Percentiles rank a stretch among this genome's conserved stretches.
phyloP scores from a whole-genome alignment of 2,329 filamentous ascomycete species.

The Aspergillus sclerotialis region DNA sequence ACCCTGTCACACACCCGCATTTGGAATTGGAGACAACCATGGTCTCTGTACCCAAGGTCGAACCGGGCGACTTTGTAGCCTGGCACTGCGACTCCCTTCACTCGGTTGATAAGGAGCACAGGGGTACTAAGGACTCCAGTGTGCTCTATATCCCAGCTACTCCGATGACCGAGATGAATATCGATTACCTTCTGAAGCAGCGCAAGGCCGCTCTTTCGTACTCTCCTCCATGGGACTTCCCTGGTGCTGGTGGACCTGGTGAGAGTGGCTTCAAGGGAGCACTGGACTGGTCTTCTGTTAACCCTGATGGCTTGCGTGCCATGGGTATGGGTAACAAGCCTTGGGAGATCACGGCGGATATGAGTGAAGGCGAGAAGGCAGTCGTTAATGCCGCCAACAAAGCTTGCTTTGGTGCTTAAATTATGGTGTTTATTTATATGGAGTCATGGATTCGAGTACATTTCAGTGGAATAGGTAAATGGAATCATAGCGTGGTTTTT shows the following conservation, averaged over 20 bases:
- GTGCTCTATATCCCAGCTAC: conserved; percentile 87
- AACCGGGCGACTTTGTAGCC: conserved; percentile 67
- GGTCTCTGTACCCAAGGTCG: conserved; percentile 63
- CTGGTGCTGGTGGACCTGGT: conserved; percentile 46
- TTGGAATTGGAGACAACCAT: conserved; percentile 61
- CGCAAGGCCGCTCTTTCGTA: conserved; percentile 64
- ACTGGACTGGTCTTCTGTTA: conserved; percentile 33
- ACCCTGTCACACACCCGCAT: conserved; percentile 59
- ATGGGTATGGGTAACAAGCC: conserved; percentile 48
- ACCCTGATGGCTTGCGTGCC: conserved; percentile 44
- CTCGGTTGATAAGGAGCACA: conserved; percentile 72
- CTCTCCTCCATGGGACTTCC: conserved; percentile 63
- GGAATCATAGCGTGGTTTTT: too few relatives aligned
- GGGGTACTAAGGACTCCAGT: conserved; percentile 65
- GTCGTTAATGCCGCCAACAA: conserved; percentile 49
- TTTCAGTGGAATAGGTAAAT: too few relatives aligned
- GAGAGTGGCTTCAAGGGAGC: conserved; percentile 33
- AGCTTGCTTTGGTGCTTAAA: conserved; percentile 39
- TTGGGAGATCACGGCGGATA: conserved; percentile 41
- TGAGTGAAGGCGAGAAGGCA: conserved; percentile 46
- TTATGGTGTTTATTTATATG: too few relatives aligned
- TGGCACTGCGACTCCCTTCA: conserved; percentile 80
- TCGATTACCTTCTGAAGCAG: conserved; percentile 63
- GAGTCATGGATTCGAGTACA: too few relatives aligned
- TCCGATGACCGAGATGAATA: conserved; percentile 69